Evolutionary conservation across 2,329 filamentous ascomycete genomes (phyloP).

Genomic region (Trichoderma sp.): DNA sequence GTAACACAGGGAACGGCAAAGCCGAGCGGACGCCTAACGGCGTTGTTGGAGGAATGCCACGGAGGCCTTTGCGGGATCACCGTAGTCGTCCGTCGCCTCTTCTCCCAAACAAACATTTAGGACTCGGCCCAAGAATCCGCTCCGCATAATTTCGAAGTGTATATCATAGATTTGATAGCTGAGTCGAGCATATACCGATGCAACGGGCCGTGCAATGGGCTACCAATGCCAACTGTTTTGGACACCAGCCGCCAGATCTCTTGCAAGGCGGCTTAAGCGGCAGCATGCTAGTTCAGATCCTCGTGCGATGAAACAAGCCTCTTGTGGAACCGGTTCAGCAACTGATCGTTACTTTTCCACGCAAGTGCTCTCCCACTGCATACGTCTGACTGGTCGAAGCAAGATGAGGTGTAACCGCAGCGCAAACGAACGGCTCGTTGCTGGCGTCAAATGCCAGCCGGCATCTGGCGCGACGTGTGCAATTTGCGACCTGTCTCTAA

Average conservation of each 20-base stretch:
- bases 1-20: background rate
- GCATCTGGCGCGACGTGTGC: background rate
- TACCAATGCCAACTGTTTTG: background rate
- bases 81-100: background rate
- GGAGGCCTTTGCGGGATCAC: background rate
- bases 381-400: background rate
- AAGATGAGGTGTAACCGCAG: background rate
- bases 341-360: conserved; percentile 5
- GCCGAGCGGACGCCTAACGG: conserved; percentile 1
- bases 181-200: background rate
- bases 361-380: background rate
- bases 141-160: background rate
- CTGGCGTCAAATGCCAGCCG: conserved; percentile 11
- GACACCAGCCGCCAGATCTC: background rate
- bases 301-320: conserved; percentile 10
- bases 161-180: background rate
- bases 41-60: background rate
- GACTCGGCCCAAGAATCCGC: too few relatives aligned
- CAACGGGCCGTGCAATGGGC: background rate
- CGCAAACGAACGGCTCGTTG: conserved; percentile 12
- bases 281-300: conserved; percentile 11
- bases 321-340: conserved; percentile 38
- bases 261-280: conserved; percentile 5
- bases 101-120: background rate
- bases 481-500: conserved; percentile 8